Base-by-base conservation (phyloP, 169 alveolate genomes). In the Hepatocystis sp. region DNA sequence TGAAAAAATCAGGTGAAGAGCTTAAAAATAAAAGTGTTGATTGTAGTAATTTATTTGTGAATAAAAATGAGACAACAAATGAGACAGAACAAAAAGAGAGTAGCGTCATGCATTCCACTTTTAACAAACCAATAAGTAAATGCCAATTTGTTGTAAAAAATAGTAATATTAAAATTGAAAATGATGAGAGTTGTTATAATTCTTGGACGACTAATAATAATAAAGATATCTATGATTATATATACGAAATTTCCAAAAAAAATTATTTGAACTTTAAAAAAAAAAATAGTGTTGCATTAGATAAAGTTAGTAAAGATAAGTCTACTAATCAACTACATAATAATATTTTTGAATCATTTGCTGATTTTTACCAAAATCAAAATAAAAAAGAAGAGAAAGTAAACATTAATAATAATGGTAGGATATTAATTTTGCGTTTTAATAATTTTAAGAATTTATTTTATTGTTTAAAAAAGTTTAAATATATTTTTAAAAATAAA, bases 291-390 rank as follows among this genome's bases (percentile, higher is more conserved):
- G 27, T 58, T 17, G 49, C 39, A 27, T 60, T 71, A 42, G 65
- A 71, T 15, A 58, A 27, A 71, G 46, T 46, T 36, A 49, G 7
- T 27, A 64, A 71, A 39, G 23, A 71, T 36, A 36, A 28, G 32
- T 15, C 5, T 44, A 32, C 3, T 8, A 30, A 10, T 10, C 44
- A 40, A 11, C 60, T 32, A 53, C 52, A 67, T 4, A 55, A 67
- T 27, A 67, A 67, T 0, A 40, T 7, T 36, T 71, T 52, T 39
- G 78, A 71, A 64, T 58, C 86, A 8, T 71, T 71, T 71, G 64
- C 53, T 0, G 86, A 71, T 44, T 71, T 71, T 56, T 71, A 71
- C 42, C 78, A 71, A 71, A 68, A 53, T 68, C 49, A 71, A 71
- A 56, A 71, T 71, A 71, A 71, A 19, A 71, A 23, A 40, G 15